Percentiles rank a stretch among this genome's conserved stretches.
phyloP scores from a whole-genome alignment of 2,329 filamentous ascomycete genomes.

The Sporothrix inflata region DNA sequence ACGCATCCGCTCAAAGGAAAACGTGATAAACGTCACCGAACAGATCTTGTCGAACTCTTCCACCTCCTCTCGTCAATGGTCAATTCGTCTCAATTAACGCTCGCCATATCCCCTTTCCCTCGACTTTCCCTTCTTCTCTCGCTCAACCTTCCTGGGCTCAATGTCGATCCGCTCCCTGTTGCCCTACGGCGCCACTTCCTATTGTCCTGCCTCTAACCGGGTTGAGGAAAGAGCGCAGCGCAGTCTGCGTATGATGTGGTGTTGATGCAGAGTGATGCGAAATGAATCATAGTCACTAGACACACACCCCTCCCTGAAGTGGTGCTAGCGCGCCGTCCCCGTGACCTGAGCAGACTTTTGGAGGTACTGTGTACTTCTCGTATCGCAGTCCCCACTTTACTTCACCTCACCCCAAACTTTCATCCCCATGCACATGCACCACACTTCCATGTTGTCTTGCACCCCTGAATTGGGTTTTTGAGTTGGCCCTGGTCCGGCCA shows the following conservation, averaged over 20 bases:
- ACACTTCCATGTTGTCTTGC: not conserved
- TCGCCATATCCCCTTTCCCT: not conserved
- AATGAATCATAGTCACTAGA: slow-evolving; percentile 35
- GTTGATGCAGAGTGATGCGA: slow-evolving; percentile 32
- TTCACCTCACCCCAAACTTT: not conserved
- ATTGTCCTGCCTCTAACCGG: not conserved
- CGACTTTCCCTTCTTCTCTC: not conserved
- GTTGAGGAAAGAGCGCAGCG: not conserved
- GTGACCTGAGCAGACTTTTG: not conserved
- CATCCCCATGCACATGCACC: no score
- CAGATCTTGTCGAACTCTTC: no score
- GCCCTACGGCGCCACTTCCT: no score
- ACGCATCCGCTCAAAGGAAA: not conserved
- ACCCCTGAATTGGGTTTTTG: not conserved
- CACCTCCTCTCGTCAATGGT: no score
- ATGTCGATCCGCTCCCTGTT: no score
- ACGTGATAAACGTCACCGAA: not conserved
- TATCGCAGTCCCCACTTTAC: not conserved
- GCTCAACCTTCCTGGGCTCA: not conserved
- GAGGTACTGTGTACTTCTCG: slow-evolving; percentile 15
- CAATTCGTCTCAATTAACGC: no score
- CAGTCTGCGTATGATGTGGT: not conserved
- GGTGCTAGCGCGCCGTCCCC: not conserved
- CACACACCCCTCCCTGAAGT: slow-evolving; percentile 25
- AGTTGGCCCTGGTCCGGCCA: not conserved